Evolutionary conservation across 2,329 filamentous ascomycete genomes (phyloP), one percentile per base, ranked within the genome.

Genomic region (Colletotrichum costaricense): DNA sequence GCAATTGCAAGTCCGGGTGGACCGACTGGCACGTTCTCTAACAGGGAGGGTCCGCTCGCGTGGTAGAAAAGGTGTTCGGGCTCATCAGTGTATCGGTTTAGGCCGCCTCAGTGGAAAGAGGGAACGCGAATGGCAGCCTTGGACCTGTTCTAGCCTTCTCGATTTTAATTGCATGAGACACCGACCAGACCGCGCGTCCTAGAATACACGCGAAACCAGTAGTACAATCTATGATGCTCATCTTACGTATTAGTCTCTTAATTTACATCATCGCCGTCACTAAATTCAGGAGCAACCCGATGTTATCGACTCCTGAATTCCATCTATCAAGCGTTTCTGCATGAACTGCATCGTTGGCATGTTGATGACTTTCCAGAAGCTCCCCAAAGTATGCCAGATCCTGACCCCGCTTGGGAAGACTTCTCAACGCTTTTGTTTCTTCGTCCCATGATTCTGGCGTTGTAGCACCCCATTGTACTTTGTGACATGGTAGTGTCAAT

Each of bases 1-100:
- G 81, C 81, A 0, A 79, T 78, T 12, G 35, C 79, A 14, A 76
- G 71, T 2, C 68, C 77, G 5, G 79, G 80, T 56, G 81, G 82
- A 1, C 78, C 79, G 3, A 80, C 77, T 0, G 78, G 67, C 12
- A 83, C 79, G 0, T 78, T 79, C 5, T 78, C 77, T 16, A 75
- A 80, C 58, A 62, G 68, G 2, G 56, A 80, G 5, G 80, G 79
- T 4, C 19, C 55, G 0, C 24, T 80, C 19, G 71, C 76, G 8
- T 75, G 75, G 74, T 80, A 57, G 54, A 14, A 9, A 4, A 2
- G 16, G n/a, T 4, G 30, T 14, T 3, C 38, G 12, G 26, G n/a
- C 1, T 19, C n/a, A 30, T 4, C n/a, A 12, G n/a, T 52, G 49
- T 14, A 12, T 12, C 28, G 35, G 14, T 11, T 63, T 38, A n/a